Evolutionary conservation across 2,329 filamentous ascomycete species (phyloP), one percentile per base, ranked within the genome.

Genomic region (Fusarium bulbicola): DNA sequence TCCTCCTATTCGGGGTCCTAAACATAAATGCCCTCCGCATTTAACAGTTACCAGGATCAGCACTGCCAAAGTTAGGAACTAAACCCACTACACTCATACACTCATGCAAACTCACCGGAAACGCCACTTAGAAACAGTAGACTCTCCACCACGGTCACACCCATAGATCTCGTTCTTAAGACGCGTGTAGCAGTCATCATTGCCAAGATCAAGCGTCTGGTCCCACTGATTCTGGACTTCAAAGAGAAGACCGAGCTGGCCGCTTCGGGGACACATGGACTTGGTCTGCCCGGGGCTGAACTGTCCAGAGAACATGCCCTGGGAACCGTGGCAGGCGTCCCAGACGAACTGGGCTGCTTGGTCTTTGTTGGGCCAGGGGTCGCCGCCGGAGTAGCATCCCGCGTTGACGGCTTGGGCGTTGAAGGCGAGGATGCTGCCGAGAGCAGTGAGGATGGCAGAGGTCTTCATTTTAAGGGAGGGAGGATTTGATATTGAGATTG

Each of bases 51-150:
- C 53, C 53, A 4, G 53, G 53, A 34, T 57, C 39, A 34, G 53
- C 39, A 34, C 53, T 57, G 11, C 28, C 3, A 15, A 9, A 13
- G 3, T 57, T 11, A 57, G 53, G 4, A 32, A 32, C 7, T 3
- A 2, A 20, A 6, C 12, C 6, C 6, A 7, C 2, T 4, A 32
- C 0, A 5, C 8, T 12, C 24, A 11, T 7, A 10, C 11, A 7
- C 21, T 24, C 28, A 24, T 1, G 1, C 21, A 20, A 14, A 50
- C 53, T 57, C 16, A 57, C 53, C 53, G 53, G 28, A 57, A 57
- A 6, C 53, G 39, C 53, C 53, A 57, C 9, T 34, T 45, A 6
- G 53, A 45, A 26, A 45, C 5, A 21, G 53, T 46, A 1, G n/a
- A 26, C 37, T 57, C 53, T 16, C 53, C 53, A 21, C n/a, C 53